Base-by-base conservation (phyloP, 495 filamentous ascomycete genomes). In the Aspergillus homomorphus region DNA sequence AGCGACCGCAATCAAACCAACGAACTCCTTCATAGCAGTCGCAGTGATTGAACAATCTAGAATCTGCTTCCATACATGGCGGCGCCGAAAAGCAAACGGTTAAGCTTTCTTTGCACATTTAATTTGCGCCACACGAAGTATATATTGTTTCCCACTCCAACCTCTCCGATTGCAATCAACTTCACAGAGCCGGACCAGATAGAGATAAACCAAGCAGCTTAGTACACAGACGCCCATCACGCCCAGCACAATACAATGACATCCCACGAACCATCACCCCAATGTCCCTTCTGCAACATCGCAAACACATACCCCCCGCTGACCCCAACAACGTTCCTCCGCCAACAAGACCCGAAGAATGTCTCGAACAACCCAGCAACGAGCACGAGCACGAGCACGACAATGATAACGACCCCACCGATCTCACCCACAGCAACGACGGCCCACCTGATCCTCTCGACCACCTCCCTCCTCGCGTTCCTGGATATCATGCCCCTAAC, bases 401-500 rank as follows among this genome's bases (percentile, higher is more conserved):
- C 59, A 66, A 65, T 53, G 33, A 48, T 44, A 46, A 2, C 30
- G 16, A 43, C 26, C 26, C 51, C 45, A 19, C 18, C 14, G 20
- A 64, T 69, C 78, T 22, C 64, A 10, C 58, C 71, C 21, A 18
- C 21, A 18, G 14, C 49, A 30, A 21, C 50, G 14, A 62, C 77
- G 14, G 77, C 87, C 5, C 87, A 89, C 69, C 65, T 95, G 24
- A 76, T 96, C 24, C 83, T 96, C 50, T 89, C 87, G 1, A 90
- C 89, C 0, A 80, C 82, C 0, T 66, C 83, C 61, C 80, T 91
- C 22, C 67, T 96, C 28, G 92, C 91, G 28, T 96, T 97, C 71
- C 78, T 96, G 44, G 93, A 96, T 73, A 93, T 94, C 61, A 84
- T 93, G 82, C 92, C 92, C 12, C 81, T 96, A 28, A 84, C 87